Evolutionary conservation across 805 yeast species (phyloP).

Genomic region (Myxozyma neotropica): DNA sequence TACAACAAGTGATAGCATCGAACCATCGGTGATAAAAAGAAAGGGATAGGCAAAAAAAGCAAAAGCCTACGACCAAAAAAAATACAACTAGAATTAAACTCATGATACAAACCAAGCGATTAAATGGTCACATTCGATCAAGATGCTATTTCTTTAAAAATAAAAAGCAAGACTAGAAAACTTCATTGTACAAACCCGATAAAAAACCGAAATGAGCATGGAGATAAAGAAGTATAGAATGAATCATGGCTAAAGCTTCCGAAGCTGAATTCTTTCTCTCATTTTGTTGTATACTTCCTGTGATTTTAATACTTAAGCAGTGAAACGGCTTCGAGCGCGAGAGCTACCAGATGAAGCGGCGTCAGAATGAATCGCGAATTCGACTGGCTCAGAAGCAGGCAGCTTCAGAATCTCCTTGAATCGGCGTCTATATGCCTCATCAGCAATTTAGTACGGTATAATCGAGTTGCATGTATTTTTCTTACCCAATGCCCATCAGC

Average conservation of each 20-base stretch:
- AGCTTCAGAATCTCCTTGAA: slow-evolving; percentile 84
- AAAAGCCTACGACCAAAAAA: too few species aligned
- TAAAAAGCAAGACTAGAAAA: background rate
- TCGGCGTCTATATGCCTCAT: slow-evolving; percentile 53
- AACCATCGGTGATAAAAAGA: too few species aligned
- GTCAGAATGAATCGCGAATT: slow-evolving; percentile 54
- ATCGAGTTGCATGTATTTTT: background rate
- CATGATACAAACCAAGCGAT: too few species aligned
- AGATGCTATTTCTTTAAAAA: background rate
- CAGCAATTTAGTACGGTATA: background rate
- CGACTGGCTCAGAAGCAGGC: slow-evolving; percentile 72
- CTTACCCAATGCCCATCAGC: slow-evolving; percentile 56
- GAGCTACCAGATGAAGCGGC: slow-evolving; percentile 33
- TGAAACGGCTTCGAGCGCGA: slow-evolving; percentile 31
- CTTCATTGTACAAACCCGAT: background rate
- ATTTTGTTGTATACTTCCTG: background rate
- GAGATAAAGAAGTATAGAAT: background rate
- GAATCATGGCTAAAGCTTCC: too few species aligned
- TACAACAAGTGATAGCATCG: too few species aligned
- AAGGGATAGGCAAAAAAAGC: too few species aligned
- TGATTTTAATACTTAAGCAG: slow-evolving; percentile 2
- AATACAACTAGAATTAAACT: too few species aligned
- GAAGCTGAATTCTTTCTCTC: background rate
- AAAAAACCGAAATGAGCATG: too few species aligned
- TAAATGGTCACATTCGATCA: too few species aligned